phyloP scores from a whole-genome alignment of 305 asterid species.

The Stenogyne calaminthoides region DNA sequence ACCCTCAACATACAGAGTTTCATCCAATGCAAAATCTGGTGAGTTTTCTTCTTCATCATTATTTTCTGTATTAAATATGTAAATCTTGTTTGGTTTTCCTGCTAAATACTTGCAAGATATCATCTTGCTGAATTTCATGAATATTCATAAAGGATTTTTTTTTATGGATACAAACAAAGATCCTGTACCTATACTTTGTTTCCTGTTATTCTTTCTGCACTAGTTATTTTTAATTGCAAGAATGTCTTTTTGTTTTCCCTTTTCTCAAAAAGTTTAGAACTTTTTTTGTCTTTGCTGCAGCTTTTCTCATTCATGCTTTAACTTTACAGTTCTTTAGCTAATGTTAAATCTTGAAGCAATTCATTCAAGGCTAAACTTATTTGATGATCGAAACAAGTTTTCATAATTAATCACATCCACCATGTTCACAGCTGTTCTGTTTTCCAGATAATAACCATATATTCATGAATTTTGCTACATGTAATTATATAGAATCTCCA shows the following conservation, averaged over 20 bases:
- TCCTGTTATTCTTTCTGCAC: background rate
- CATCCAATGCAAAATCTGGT: conserved; percentile 77
- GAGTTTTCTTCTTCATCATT: conserved; percentile 15
- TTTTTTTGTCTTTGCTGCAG: background rate
- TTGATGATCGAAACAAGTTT: background rate
- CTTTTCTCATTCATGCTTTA: background rate
- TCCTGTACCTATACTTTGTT: background rate
- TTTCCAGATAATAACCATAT: too few species aligned
- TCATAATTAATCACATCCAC: background rate
- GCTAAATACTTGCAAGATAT: too few species aligned
- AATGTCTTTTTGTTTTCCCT: background rate
- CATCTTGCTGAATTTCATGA: conserved; percentile 8
- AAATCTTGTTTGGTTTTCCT: conserved; percentile 8
- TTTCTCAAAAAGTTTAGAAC: background rate
- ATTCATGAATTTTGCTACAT: too few species aligned
- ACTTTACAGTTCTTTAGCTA: background rate
- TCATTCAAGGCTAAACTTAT: background rate
- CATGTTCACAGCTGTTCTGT: too few species aligned
- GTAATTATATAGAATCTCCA: conserved; percentile 46
- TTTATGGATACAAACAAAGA: too few species aligned
- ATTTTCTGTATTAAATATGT: background rate
- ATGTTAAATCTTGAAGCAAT: background rate
- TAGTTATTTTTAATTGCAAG: too few species aligned
- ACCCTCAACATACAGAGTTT: conserved; percentile 55
- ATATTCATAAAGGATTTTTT: background rate